Conservation (phyloP, 2,329 filamentous ascomycete genomes). For the Magnaporthales sp. region DNA sequence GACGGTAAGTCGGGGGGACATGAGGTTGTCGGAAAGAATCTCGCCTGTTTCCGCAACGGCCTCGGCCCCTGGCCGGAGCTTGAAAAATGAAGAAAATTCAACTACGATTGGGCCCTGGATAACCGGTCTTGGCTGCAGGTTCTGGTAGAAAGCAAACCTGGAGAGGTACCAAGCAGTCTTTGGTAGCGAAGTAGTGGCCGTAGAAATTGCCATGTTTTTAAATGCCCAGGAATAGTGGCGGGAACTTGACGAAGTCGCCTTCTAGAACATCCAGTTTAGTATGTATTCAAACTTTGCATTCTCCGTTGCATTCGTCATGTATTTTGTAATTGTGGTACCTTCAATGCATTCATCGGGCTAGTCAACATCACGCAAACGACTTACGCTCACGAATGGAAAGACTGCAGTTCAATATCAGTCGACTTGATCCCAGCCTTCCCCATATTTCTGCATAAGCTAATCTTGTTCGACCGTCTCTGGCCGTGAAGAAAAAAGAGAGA, state of each 20-base stretch:
- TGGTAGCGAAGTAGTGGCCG: not conserved
- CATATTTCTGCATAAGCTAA: not conserved
- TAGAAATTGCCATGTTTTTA: not conserved
- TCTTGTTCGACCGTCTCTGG: not conserved
- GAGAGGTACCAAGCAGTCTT: not conserved
- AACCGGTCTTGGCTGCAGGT: not conserved
- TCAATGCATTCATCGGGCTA: not conserved
- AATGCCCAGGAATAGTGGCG: not conserved
- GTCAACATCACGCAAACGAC: not conserved
- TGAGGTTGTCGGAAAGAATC: not conserved
- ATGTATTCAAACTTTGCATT: not conserved
- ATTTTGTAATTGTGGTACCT: not conserved
- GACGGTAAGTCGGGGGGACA: not conserved
- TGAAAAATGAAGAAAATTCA: not conserved
- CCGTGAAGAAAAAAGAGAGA: not conserved
- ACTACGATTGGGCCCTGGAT: not conserved
- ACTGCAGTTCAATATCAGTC: not conserved
- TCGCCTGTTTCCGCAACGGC: not conserved
- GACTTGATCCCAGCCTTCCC: not conserved
- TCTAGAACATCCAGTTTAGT: not conserved
- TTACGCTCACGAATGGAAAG: not conserved
- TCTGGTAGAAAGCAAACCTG: not conserved
- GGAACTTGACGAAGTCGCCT: not conserved
- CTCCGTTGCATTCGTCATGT: not conserved
- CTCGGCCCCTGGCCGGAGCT: not conserved